These are phyloP conservation scores for Zygosaccharomyces bailii DNA, from an alignment of 805 yeast genomes.

Conservation along the genomic window DNA sequence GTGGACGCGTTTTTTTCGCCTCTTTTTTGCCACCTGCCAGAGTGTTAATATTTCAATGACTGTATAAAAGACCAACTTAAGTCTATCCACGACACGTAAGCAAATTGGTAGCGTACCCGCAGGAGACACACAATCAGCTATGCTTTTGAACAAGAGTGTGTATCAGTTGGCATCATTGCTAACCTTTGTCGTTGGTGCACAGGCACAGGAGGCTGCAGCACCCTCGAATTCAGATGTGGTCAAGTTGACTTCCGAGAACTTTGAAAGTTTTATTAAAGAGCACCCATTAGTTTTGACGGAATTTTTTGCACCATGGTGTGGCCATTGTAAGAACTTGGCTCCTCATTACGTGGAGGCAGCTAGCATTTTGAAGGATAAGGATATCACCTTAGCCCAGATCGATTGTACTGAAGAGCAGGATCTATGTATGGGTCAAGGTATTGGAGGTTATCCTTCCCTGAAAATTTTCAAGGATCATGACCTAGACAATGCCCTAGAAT, in stretches of 20 bases:
- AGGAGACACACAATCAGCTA: too few species aligned
- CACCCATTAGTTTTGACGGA: slow-evolving; percentile 82
- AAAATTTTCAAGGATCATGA: slow-evolving; percentile 63
- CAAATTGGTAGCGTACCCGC: not conserved
- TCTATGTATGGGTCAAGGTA: slow-evolving; percentile 62
- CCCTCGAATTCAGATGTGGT: slow-evolving; percentile 85
- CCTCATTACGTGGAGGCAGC: slow-evolving; percentile 82
- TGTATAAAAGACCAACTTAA: not conserved
- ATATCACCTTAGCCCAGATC: slow-evolving; percentile 73
- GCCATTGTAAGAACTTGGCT: slow-evolving; percentile 86
- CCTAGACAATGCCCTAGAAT: slow-evolving; percentile 48
- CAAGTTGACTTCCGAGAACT: slow-evolving; percentile 63
- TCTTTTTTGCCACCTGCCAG: slow-evolving; percentile 12
- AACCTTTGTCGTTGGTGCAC: slow-evolving; percentile 34
- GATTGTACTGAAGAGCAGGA: slow-evolving; percentile 80
- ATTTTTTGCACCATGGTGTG: slow-evolving; percentile 97
- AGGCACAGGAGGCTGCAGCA: slow-evolving; percentile 61
- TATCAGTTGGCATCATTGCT: slow-evolving; percentile 22
- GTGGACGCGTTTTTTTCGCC: slow-evolving; percentile 7
- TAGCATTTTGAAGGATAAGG: slow-evolving; percentile 56
- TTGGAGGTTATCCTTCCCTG: slow-evolving; percentile 82
- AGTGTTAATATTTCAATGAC: slow-evolving; percentile 10
- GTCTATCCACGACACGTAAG: not conserved
- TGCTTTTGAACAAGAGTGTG: not conserved
- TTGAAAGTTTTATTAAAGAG: slow-evolving; percentile 58